Evolutionary conservation across 1,139 yeast species (phyloP).

Genomic region (Diutina siamensis): DNA sequence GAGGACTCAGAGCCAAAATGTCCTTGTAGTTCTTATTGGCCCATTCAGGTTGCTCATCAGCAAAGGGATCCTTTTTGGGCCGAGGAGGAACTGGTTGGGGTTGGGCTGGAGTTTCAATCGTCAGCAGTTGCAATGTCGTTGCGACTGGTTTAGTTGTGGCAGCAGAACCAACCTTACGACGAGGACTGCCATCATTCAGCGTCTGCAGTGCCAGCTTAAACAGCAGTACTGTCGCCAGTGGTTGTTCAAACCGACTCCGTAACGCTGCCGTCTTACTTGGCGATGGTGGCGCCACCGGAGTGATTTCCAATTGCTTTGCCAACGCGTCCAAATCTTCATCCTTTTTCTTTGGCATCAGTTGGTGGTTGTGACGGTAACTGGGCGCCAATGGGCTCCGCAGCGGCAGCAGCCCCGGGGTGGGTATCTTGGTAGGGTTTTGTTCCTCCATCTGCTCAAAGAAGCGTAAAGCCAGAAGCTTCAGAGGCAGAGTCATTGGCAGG

Average conservation of each 20-base stretch:
- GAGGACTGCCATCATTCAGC: neutral
- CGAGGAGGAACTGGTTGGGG: neutral
- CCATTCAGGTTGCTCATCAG: conserved; percentile 16
- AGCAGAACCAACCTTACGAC: neutral
- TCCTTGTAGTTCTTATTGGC: conserved; percentile 13
- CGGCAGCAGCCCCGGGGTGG: neutral
- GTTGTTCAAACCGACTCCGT: conserved; percentile 2
- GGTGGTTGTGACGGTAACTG: neutral
- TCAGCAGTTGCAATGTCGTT: neutral
- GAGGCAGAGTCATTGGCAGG: conserved; percentile 5
- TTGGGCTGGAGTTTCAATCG: neutral
- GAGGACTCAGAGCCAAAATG: conserved; percentile 5
- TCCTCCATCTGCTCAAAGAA: conserved; percentile 6
- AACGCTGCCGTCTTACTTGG: conserved; percentile 1
- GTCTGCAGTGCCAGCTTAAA: neutral
- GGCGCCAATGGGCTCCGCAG: neutral
- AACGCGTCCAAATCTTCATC: conserved; percentile 4
- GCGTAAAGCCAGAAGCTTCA: conserved; percentile 5
- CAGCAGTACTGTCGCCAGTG: conserved; percentile 5
- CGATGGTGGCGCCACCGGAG: neutral
- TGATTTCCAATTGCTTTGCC: conserved; percentile 3
- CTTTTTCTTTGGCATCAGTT: neutral
- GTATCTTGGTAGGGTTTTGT: conserved; percentile 1
- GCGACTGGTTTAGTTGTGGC: neutral
- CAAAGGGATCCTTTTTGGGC: neutral